Evolutionary conservation across 1,284 basidiomycete species (phyloP), one percentile per base, ranked within the genome.

Genomic region (Austroboletus olivaceoglutinosus): DNA sequence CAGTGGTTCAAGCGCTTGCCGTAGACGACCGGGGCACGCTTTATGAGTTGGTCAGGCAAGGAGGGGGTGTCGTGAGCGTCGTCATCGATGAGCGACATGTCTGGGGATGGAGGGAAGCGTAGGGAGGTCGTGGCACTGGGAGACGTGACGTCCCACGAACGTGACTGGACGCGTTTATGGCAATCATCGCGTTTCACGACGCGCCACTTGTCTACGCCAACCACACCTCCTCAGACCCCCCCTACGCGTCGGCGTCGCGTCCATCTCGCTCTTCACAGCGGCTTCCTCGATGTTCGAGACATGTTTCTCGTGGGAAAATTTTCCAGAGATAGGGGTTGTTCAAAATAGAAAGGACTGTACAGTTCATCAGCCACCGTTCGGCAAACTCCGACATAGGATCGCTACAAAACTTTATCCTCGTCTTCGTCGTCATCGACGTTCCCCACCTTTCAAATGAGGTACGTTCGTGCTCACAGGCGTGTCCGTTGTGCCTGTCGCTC

Each of bases 141-240:
- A 51, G 37, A 49, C 46, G 66, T 68, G 63, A 69, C 54, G 47
- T 58, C 67, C 54, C 65, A 69, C 65, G 56, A 56, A 45, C 42
- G 65, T 67, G 65, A 70, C 65, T 12, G 21, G 38, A 55, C 64
- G 64, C 64, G 64, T 65, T 67, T 70, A 49, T 58, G 64, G 64
- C 47, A 68, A 61, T 56, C 51, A 52, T 40, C 55, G 43, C 45
- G 52, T 61, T 40, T 40, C 56, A 45, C 61, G 56, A 59, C 61
- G 53, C 47, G 58, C 49, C 55, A 16, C 47, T 37, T 31, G 36
- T 30, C 25, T 34, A 5, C 43, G 6, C 34, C 41, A 4, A 31
- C 37, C 8, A 11, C 13, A 11, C 19, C 12, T 8, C 21, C 5
- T 4, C 16, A 19, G 42, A 7, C 19, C 5, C 27, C 6, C 9